Conservation (phyloP, 2,329 filamentous ascomycete genomes). For the Pseudocercospora fijiensis region DNA sequence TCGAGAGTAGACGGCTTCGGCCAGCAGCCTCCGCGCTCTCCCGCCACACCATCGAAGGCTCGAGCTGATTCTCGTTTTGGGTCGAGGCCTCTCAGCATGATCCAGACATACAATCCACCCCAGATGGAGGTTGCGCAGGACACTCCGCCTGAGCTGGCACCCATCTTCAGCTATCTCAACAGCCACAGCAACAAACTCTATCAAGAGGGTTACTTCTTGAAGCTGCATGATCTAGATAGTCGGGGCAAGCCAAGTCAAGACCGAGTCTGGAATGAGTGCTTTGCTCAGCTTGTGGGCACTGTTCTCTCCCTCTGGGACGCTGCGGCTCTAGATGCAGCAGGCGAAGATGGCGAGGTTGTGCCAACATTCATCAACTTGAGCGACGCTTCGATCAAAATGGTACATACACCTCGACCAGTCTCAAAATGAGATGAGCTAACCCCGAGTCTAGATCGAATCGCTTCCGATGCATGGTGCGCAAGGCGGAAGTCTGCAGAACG, state of each 20-base stretch:
- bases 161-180: constrained; percentile 91
- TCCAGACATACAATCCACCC: constrained; percentile 80
- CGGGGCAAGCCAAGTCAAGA: constrained; percentile 84
- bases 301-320: constrained; percentile 96
- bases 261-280: constrained; percentile 92
- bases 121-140: constrained; percentile 82
- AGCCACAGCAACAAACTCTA: constrained; percentile 96
- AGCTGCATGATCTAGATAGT: constrained; percentile 89
- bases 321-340: constrained; percentile 81
- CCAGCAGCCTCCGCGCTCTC: constrained; percentile 40
- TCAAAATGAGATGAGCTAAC: constrained; percentile 7
- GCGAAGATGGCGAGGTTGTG: constrained; percentile 78
- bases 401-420: constrained; percentile 40
- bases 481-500: constrained; percentile 84
- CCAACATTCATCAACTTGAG: constrained; percentile 95
- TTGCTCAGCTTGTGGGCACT: constrained; percentile 92
- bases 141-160: constrained; percentile 87
- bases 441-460: constrained; percentile 56
- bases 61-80: constrained; percentile 51
- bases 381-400: constrained; percentile 98
- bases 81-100: constrained; percentile 78
- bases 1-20: constrained; percentile 39
- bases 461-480: constrained; percentile 76
- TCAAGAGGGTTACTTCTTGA: constrained; percentile 96
- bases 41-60: constrained; percentile 41